Base-by-base conservation (phyloP, 257 asterid genomes). In the Nyctanthes arbortristis region DNA sequence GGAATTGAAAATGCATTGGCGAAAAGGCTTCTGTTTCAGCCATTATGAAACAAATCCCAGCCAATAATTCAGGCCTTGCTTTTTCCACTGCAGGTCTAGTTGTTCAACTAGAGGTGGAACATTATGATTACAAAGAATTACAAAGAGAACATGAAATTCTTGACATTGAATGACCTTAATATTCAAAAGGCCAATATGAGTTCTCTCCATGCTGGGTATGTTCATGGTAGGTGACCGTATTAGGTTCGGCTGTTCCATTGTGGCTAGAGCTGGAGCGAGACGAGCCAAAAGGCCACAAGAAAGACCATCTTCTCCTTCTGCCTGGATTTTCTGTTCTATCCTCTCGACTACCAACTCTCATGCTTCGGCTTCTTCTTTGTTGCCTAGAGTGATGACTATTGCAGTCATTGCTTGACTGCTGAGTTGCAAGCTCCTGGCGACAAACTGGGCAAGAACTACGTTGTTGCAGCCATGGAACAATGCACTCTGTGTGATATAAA, bases 381-480 rank as follows among this genome's bases (percentile, higher is more conserved):
- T 75, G 83, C 70, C 90, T 78, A n/a, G 78, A 61, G 72, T 66
- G 82, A 55, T 66, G 78, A 56, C 69, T 33, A 45, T 18, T 61
- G 54, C 73, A 40, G 28, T 66, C 78, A 8, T 52, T 32, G 33
- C 64, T 55, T 14, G 66, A 55, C 22, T 61, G 62, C 70, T 72
- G 78, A 4, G 76, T 32, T 36, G 69, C 52, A 28, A 93, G 61
- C 83, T 86, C 97, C 63, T 81, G 77, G 2, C 98, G 84, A 78
- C 98, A 93, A 67, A 93, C 96, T 5, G 98, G 98, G 78, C 98
- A 93, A 0, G 97, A 87, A 56, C 82, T 84, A 18, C 83, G 77
- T 29, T 89, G 97, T 33, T 90, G 87, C 54, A 93, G 78, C 98
- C 98, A 93, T 0, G 98, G 98, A 16, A 75, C 81, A n/a, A 93